Conservation (phyloP, 805 yeast species). For the Cyberlindnera galapagoensis region DNA sequence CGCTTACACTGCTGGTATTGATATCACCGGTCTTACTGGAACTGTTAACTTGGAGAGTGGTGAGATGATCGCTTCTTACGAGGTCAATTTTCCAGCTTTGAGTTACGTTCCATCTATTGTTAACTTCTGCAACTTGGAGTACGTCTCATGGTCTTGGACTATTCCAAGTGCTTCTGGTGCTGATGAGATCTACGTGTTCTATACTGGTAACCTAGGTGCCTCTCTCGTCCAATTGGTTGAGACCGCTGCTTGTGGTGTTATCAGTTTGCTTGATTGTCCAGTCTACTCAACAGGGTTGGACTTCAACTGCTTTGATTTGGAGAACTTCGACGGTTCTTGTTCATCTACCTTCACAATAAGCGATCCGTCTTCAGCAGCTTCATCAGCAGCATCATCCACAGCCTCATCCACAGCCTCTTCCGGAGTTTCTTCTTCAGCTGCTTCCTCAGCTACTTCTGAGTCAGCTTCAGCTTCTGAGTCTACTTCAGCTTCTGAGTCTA, state of each 20-base stretch:
- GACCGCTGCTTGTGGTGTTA: slow-evolving; percentile 6
- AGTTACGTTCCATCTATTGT: slow-evolving; percentile 3
- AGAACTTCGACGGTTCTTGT: slow-evolving; percentile 1
- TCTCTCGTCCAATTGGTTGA: slow-evolving; percentile 3
- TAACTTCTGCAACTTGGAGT: slow-evolving; percentile 9
- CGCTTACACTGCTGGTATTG: slow-evolving; percentile 6
- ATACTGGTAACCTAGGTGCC: slow-evolving; percentile 16
- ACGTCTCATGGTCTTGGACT: slow-evolving; percentile 8
- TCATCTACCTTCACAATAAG: background rate
- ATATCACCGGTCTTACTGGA: slow-evolving; percentile 5
- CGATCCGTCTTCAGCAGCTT: slow-evolving; percentile 1
- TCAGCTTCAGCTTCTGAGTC: slow-evolving; percentile 3
- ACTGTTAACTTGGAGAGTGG: slow-evolving; percentile 15
- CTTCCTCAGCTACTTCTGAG: slow-evolving; percentile 2
- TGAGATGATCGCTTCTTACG: slow-evolving; percentile 8
- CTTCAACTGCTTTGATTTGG: slow-evolving; percentile 9
- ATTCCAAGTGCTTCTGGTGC: slow-evolving; percentile 1
- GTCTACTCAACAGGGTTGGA: slow-evolving; percentile 5
- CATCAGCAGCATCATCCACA: slow-evolving; percentile 1
- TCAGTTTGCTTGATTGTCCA: slow-evolving; percentile 5
- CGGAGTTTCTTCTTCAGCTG: slow-evolving; percentile 1
- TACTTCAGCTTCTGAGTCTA: background rate
- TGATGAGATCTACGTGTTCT: slow-evolving; percentile 9
- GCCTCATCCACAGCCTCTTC: background rate
- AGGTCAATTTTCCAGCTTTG: slow-evolving; percentile 4